phyloP scores from a whole-genome alignment of 1,284 basidiomycete genomes.

The Pascua guehoae region DNA sequence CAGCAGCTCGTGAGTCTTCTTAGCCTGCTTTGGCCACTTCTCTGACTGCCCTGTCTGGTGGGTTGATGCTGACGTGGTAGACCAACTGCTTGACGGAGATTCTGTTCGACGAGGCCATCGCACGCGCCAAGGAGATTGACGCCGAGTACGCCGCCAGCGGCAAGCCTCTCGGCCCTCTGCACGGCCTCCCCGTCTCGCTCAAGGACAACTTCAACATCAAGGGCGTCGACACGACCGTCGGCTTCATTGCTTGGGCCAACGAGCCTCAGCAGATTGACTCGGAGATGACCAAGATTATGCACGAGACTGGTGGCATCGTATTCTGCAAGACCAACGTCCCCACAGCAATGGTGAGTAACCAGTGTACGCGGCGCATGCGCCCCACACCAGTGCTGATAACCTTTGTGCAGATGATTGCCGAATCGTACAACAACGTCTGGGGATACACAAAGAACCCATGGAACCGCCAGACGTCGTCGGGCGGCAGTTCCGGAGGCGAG shows the following conservation, averaged over 20 bases:
- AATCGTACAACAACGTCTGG: slow-evolving; percentile 52
- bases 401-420: slow-evolving; percentile 30
- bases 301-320: slow-evolving; percentile 34
- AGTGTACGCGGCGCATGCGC: neutral
- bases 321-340: slow-evolving; percentile 44
- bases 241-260: slow-evolving; percentile 35
- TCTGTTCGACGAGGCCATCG: slow-evolving; percentile 49
- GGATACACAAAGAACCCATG: slow-evolving; percentile 65
- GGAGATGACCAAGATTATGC: slow-evolving; percentile 33
- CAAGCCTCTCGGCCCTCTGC: slow-evolving; percentile 50
- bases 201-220: slow-evolving; percentile 46
- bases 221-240: slow-evolving; percentile 46
- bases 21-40: too few species aligned
- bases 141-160: slow-evolving; percentile 42
- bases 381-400: neutral
- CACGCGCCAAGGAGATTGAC: slow-evolving; percentile 49
- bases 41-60: neutral
- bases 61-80: slow-evolving; percentile 15
- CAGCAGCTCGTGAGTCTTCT: slow-evolving; percentile 66
- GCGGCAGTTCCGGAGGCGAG: slow-evolving; percentile 64
- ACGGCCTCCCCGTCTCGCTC: slow-evolving; percentile 55
- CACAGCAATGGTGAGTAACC: slow-evolving; percentile 28
- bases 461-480: slow-evolving; percentile 57
- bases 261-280: slow-evolving; percentile 28
- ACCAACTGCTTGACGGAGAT: slow-evolving; percentile 53